Conservation (phyloP, 192 early-diverging fungal genomes). For the Thoreauomyces humboldtii region DNA sequence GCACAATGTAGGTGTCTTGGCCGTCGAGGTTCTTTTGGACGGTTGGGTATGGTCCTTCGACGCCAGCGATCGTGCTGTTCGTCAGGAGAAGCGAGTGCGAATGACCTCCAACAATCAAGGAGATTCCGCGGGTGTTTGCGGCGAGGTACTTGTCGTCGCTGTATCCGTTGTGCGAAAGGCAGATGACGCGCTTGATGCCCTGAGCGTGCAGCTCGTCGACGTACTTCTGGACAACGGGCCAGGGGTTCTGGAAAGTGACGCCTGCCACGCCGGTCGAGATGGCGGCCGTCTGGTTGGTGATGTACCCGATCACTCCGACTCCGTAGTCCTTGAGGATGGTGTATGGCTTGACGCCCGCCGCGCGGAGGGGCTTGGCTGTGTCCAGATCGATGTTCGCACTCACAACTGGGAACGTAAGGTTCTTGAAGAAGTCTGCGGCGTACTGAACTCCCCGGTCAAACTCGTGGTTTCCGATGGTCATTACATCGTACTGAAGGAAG, state of each 20-base stretch:
- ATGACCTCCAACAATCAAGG: slow-evolving; percentile 73
- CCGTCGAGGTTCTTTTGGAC: slow-evolving; percentile 60
- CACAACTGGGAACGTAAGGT: slow-evolving; percentile 62
- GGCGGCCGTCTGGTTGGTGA: slow-evolving; percentile 52
- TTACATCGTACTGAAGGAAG: slow-evolving; percentile 61
- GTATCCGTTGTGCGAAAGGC: slow-evolving; percentile 73
- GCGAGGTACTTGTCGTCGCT: slow-evolving; percentile 65
- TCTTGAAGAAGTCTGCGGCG: slow-evolving; percentile 50
- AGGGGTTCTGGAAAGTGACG: slow-evolving; percentile 58
- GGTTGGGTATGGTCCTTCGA: slow-evolving; percentile 69
- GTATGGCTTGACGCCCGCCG: slow-evolving; percentile 61
- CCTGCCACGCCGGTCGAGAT: slow-evolving; percentile 52
- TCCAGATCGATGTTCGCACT: slow-evolving; percentile 66
- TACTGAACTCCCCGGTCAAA: slow-evolving; percentile 65
- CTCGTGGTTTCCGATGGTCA: slow-evolving; percentile 63
- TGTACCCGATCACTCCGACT: slow-evolving; percentile 65
- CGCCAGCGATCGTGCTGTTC: slow-evolving; percentile 31
- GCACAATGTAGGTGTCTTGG: slow-evolving; percentile 66
- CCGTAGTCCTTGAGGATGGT: slow-evolving; percentile 62
- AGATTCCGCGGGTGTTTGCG: slow-evolving; percentile 50
- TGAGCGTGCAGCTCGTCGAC: slow-evolving; percentile 57
- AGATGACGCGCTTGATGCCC: slow-evolving; percentile 67
- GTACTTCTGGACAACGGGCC: slow-evolving; percentile 56
- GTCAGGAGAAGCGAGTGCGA: slow-evolving; percentile 66
- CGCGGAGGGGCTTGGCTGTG: slow-evolving; percentile 7